Evolutionary conservation across 805 yeast species (phyloP).

Genomic region (Pichia membranifaciens): DNA sequence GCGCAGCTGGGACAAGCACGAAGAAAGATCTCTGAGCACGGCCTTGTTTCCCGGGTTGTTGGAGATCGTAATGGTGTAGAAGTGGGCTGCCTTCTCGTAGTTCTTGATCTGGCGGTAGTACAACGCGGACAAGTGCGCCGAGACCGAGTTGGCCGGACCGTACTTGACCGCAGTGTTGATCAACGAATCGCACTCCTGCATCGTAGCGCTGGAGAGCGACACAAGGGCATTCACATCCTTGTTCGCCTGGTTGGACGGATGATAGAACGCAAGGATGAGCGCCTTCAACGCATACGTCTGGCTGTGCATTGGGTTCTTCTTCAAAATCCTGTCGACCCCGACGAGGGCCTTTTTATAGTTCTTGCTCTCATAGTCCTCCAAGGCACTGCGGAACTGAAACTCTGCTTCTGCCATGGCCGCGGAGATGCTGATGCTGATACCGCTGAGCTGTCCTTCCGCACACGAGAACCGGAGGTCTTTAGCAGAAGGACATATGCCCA

Average conservation of each 20-base stretch:
- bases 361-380: slow-evolving; percentile 74
- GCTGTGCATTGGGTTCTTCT: slow-evolving; percentile 69
- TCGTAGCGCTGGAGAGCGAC: slow-evolving; percentile 43
- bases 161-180: slow-evolving; percentile 57
- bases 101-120: slow-evolving; percentile 66
- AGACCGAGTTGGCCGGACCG: slow-evolving; percentile 58
- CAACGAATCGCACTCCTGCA: slow-evolving; percentile 56
- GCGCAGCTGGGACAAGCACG: slow-evolving; percentile 73
- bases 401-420: slow-evolving; percentile 5
- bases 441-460: no score
- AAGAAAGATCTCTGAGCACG: slow-evolving; percentile 75
- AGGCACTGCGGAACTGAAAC: slow-evolving; percentile 65
- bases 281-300: slow-evolving; percentile 86
- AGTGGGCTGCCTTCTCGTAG: slow-evolving; percentile 71
- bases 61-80: slow-evolving; percentile 68
- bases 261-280: slow-evolving; percentile 34
- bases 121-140: slow-evolving; percentile 81
- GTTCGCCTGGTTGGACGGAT: slow-evolving; percentile 8
- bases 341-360: slow-evolving; percentile 84
- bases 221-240: slow-evolving; percentile 29
- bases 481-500: no score
- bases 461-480: no score
- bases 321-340: slow-evolving; percentile 65
- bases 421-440: no score
- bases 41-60: slow-evolving; percentile 74